phyloP scores from a whole-genome alignment of 2,329 filamentous ascomycete genomes.

The Talaromyces pinophilus region DNA sequence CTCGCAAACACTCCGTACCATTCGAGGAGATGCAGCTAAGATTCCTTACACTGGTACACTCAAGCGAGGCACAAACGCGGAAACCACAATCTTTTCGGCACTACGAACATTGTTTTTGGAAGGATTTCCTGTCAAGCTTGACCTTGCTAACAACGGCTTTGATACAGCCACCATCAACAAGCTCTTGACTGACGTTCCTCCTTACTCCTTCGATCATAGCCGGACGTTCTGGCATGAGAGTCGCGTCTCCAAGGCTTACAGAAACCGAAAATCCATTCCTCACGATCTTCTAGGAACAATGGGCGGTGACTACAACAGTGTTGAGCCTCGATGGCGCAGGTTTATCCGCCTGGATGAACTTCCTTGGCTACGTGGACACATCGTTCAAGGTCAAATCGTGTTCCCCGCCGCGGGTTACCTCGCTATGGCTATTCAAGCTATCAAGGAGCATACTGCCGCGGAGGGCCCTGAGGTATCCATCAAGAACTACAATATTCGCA shows the following conservation, averaged over 20 bases:
- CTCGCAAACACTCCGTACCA: background rate
- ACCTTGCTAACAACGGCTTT: background rate
- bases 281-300: conserved; percentile 21
- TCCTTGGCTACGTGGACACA: conserved; percentile 38
- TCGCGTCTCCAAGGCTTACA: conserved; percentile 23
- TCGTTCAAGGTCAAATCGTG: conserved; percentile 35
- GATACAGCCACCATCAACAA: background rate
- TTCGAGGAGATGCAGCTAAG: background rate
- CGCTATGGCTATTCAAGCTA: conserved; percentile 32
- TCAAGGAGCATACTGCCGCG: conserved; percentile 23
- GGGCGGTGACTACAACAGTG: background rate
- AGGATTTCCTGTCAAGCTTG: background rate
- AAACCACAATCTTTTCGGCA: background rate
- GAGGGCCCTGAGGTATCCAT: conserved; percentile 20
- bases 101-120: background rate
- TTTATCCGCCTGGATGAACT: conserved; percentile 33
- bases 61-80: background rate
- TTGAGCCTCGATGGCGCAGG: conserved; percentile 32
- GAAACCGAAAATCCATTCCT: background rate
- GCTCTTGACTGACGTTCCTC: background rate
- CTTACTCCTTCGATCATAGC: background rate
- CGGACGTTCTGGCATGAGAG: conserved; percentile 20
- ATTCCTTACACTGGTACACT: background rate
- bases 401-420: conserved; percentile 37
- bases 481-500: conserved; percentile 25